These are phyloP conservation scores for Monosporascus sp. DNA, from an alignment of 2,329 filamentous ascomycete species.

Conservation along the genomic window DNA sequence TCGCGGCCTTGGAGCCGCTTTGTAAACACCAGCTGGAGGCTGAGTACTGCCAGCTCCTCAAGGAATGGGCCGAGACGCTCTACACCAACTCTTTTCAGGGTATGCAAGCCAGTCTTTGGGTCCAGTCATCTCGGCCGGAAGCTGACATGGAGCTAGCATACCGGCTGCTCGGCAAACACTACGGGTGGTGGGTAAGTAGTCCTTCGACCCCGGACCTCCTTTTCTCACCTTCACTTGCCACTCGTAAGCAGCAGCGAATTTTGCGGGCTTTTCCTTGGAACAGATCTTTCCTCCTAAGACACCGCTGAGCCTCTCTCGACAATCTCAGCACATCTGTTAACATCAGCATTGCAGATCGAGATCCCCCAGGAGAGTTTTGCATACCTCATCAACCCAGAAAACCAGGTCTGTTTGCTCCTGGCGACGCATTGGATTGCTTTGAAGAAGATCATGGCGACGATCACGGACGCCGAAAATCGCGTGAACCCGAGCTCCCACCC, in stretches of 20 bases:
- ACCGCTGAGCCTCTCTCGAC: background rate
- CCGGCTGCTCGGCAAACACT: constrained; percentile 42
- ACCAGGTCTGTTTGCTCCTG: constrained; percentile 42
- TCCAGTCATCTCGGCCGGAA: background rate
- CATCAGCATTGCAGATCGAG: constrained; percentile 37
- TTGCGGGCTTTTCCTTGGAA: background rate
- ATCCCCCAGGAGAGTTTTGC: constrained; percentile 48
- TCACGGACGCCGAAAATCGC: constrained; percentile 35
- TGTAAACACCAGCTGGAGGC: constrained; percentile 37
- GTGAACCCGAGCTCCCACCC: constrained; percentile 8
- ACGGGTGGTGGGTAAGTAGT: constrained; percentile 9
- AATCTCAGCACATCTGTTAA: background rate
- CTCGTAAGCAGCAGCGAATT: too few relatives aligned
- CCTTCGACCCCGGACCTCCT: background rate
- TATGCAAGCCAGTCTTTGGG: constrained; percentile 18
- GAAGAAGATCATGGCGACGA: constrained; percentile 47
- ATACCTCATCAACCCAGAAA: constrained; percentile 40
- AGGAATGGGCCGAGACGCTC: constrained; percentile 44
- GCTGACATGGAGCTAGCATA: constrained; percentile 34
- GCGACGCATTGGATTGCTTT: constrained; percentile 50
- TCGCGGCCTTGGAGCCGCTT: constrained; percentile 38
- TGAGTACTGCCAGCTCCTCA: constrained; percentile 39
- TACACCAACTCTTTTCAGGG: constrained; percentile 48
- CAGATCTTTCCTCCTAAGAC: background rate
- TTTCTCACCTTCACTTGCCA: background rate